Base-by-base conservation (phyloP, 352 stramenopile genomes). In the Globisporangium paroecandrum region DNA sequence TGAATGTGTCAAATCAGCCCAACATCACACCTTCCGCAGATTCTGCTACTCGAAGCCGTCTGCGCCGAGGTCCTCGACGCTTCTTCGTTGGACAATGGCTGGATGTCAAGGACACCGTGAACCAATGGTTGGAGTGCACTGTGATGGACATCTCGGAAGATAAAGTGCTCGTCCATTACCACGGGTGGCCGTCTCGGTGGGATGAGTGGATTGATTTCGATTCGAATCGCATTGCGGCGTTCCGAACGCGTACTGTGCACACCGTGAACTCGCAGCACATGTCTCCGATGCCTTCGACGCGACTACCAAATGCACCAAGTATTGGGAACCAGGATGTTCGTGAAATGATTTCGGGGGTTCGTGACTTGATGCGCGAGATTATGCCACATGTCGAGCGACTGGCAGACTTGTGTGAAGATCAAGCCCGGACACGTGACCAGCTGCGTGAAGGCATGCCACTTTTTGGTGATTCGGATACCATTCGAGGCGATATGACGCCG, bases 71-170 rank as follows among this genome's bases (percentile, higher is more conserved):
- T 2, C 76, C 69, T 1, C 74, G 86, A 8, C 78, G 74, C 20
- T 93, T 94, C 66, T 92, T 90, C 68, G 78, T 96, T 24, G 97
- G 97, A 0, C 97, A 99, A 74, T 99, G 97, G 97, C 77, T 99
- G 4, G 97, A 99, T 77, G 94, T 97, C 29, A 91, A 97, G 64
- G 97, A 99, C 75, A 99, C 97, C 0, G 96, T 99, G 29, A 97
- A 98, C 75, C 96, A 99, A 67, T 99, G 97, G 97, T 77, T 99
- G 1, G 97, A 99, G 82, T 97, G 94, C 24, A 99, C 97, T 0
- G 79, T 99, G 10, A 90, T 99, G 66, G 89, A 97, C 32, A 88
- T 98, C 24, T 74, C 73, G 0, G 73, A 83, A 9, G 83, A 90
- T 29, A 89, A 98, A 64, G 71, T 99, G 34, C 72, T 98, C 20